Percentiles rank a stretch among this genome's conserved stretches.
phyloP scores from a whole-genome alignment of 805 yeast species.

The Starmerella gropengiesseri region DNA sequence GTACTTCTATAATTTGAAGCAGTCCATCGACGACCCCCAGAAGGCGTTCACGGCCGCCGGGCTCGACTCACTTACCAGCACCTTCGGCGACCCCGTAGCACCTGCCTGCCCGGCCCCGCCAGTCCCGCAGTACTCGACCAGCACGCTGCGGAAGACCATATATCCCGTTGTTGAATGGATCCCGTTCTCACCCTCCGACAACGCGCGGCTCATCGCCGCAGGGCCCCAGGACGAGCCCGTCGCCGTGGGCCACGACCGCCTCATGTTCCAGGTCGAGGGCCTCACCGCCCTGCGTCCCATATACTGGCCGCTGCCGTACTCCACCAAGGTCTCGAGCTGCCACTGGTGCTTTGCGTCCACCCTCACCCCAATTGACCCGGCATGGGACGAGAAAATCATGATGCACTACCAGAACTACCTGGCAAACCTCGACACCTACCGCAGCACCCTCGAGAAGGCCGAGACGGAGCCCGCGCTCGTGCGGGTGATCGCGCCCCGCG shows the following conservation, averaged over 20 bases:
- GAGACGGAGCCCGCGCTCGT: conserved; percentile 24
- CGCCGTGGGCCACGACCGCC: conserved; percentile 28
- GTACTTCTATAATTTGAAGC: conserved; percentile 22
- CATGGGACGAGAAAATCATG: conserved; percentile 24
- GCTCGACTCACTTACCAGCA: conserved; percentile 11
- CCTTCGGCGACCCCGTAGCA: background rate
- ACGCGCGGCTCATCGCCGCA: conserved; percentile 23
- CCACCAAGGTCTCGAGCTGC: conserved; percentile 29
- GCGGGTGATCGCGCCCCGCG: conserved; percentile 20
- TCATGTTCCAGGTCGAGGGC: conserved; percentile 24
- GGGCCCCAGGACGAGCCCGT: conserved; percentile 16
- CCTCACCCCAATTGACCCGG: conserved; percentile 29
- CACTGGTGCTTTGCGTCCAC: conserved; percentile 33
- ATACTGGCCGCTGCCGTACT: conserved; percentile 31
- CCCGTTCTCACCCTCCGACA: conserved; percentile 33
- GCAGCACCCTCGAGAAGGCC: conserved; percentile 20
- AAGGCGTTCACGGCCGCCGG: conserved; percentile 14
- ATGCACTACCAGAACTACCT: conserved; percentile 27
- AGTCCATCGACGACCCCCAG: conserved; percentile 21
- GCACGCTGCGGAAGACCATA: conserved; percentile 24
- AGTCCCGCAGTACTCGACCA: conserved; percentile 20
- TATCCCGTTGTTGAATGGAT: conserved; percentile 29
- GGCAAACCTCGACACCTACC: conserved; percentile 18
- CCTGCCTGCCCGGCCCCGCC: background rate
- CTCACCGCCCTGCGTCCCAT: conserved; percentile 28